Conservation (phyloP, 768 basidiomycete species). For the Mycena kentingensis region DNA sequence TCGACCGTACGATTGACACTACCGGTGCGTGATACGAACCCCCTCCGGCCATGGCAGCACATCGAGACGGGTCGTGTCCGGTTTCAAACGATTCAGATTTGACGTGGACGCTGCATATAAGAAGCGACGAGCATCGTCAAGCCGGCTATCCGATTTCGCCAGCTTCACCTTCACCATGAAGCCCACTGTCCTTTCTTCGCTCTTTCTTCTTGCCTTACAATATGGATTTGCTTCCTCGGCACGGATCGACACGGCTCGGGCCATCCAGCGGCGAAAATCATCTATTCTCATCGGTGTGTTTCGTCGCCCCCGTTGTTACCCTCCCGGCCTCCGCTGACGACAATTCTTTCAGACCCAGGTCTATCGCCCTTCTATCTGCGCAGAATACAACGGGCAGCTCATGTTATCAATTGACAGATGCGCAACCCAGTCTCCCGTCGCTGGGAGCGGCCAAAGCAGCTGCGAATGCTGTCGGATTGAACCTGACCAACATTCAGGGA, state of each 20-base stretch:
- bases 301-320: not conserved
- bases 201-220: not conserved
- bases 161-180: not conserved
- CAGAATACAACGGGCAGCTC: too few species aligned
- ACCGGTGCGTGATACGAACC: too few species aligned
- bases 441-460: not conserved
- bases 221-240: not conserved
- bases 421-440: not conserved
- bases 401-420: too few species aligned
- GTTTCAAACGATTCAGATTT: too few species aligned
- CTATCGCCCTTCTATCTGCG: too few species aligned
- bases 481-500: conserved; percentile 49
- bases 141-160: too few species aligned
- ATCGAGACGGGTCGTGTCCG: too few species aligned
- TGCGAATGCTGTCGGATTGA: conserved; percentile 4
- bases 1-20: too few species aligned
- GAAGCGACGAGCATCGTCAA: too few species aligned
- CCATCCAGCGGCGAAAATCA: not conserved
- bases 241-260: not conserved
- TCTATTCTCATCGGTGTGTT: not conserved
- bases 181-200: not conserved
- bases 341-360: not conserved
- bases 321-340: too few species aligned
- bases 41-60: too few species aligned
- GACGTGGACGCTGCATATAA: too few species aligned